Base-by-base conservation (phyloP, 2,329 filamentous ascomycete species). In the Exophiala aquamarina region DNA sequence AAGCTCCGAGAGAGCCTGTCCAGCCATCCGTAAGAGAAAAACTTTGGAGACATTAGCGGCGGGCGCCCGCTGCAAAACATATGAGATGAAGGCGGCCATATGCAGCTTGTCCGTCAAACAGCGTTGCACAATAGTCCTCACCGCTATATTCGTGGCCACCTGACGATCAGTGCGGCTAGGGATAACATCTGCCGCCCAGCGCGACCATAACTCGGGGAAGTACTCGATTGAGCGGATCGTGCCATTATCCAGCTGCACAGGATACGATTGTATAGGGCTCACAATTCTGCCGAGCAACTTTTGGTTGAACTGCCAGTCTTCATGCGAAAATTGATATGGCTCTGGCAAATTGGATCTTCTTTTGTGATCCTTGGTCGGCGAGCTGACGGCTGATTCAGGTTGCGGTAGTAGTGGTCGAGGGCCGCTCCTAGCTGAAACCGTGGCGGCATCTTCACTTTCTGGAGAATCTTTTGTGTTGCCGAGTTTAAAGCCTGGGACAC, bases 31-130 rank as follows among this genome's bases (percentile, higher is more conserved):
- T 9, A 29, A 10, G 15, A 41, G 38, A 17, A 29, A 28, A 5
- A 41, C 38, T 14, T 41, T 41, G 19, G 38, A 28, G 11, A 15
- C 9, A 9, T 41, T 26, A 10, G 23, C 38, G 9, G 18, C 17
- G 8, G 38, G 38, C 8, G 38, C 38, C 8, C 38, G 38, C 15
- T 41, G 38, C 19, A 41, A 21, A 4, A 41, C 38, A 15, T 41
- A 41, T 4, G 38, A 26, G 4, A 41, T 41, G 23, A 41, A 41
- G 5, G 38, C 38, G 10, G n/a, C 9, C 38, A 41, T 41, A 15
- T 41, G 38, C 10, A 41, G 38, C 38, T 41, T 20, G 20, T 41
- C 38, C 13, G 38, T 41, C 38, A 41, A 20, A 26, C 38, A 41
- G 23, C 38, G 38, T 21, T 18, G 38, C 5, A 41, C 38, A 21